Evolutionary conservation across 371 early-diverging fungal species (phyloP), one percentile per base, ranked within the genome.

Genomic region (Conidiobolus incongruus): DNA sequence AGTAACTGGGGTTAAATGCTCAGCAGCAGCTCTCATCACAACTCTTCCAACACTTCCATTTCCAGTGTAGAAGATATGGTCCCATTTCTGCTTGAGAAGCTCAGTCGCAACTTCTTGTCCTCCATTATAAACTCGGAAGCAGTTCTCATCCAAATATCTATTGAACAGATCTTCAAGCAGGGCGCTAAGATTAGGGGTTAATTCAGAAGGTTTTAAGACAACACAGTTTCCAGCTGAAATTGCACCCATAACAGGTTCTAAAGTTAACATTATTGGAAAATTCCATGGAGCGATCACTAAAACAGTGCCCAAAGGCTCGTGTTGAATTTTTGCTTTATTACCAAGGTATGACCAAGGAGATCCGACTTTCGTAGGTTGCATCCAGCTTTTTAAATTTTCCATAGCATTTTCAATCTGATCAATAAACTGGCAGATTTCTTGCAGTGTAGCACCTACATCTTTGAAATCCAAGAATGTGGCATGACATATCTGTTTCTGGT

Each of bases 51-150:
- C 80, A 19, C 40, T 28, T 12, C 77, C 74, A 53, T 68, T 77
- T 38, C 95, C 93, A 2, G 95, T 94, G 57, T 80, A 94, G 41
- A 86, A 84, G 48, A 86, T 89, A 54, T 83, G 80, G 59, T 89
- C 87, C 38, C 76, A 84, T 47, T 59, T 56, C 44, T 75, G 59
- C 32, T 62, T 63, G 22, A 94, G 64, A 45, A 88, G 51, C 12
- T 38, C 49, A 0, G 81, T 75, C 0, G 86, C 72, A 55, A 84
- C 80, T 6, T 58, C 54, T 0, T 70, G 69, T 15, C 55, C 86
- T 29, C 93, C 95, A 46, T 76, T 71, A 36, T 90, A 63, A n/a
- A 88, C 72, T 3, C 60, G 52, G 42, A 70, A 61, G 19, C 71
- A 60, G 15, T 56, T 48, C 8, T 59, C 44, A 47, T 91, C 89